Conservation (phyloP, 164 flowering plant species). For the Annona cherimola region DNA sequence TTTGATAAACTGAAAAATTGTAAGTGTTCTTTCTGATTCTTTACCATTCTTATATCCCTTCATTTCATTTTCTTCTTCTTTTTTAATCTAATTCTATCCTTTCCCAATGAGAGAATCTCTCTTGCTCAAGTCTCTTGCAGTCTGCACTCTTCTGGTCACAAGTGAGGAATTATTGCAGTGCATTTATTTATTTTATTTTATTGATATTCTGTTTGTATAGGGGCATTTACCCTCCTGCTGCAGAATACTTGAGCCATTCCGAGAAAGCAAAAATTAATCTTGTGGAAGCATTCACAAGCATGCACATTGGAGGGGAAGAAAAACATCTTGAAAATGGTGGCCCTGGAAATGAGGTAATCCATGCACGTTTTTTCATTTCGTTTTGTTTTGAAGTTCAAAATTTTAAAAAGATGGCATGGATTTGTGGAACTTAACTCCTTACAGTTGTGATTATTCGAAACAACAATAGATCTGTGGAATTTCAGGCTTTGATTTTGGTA, state of each 20-base stretch:
- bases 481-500: not conserved
- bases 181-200: not conserved
- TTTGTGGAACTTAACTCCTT: not conserved
- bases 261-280: constrained; percentile 41
- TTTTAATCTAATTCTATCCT: no score
- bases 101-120: no score
- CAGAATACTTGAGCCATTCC: constrained; percentile 33
- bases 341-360: constrained; percentile 37
- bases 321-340: constrained; percentile 47
- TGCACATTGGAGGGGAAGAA: constrained; percentile 37
- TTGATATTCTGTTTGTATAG: constrained; percentile 16
- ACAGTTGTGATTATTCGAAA: no score
- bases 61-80: no score
- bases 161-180: not conserved
- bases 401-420: not conserved
- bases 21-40: no score
- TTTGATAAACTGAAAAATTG: no score
- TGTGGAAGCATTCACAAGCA: constrained; percentile 52
- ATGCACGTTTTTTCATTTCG: not conserved
- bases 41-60: no score
- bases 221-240: constrained; percentile 46
- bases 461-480: not conserved
- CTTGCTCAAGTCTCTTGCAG: no score
- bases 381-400: not conserved
- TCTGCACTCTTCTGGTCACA: no score